Base-by-base conservation (phyloP, 768 basidiomycete genomes). In the Amanita rubescens region DNA sequence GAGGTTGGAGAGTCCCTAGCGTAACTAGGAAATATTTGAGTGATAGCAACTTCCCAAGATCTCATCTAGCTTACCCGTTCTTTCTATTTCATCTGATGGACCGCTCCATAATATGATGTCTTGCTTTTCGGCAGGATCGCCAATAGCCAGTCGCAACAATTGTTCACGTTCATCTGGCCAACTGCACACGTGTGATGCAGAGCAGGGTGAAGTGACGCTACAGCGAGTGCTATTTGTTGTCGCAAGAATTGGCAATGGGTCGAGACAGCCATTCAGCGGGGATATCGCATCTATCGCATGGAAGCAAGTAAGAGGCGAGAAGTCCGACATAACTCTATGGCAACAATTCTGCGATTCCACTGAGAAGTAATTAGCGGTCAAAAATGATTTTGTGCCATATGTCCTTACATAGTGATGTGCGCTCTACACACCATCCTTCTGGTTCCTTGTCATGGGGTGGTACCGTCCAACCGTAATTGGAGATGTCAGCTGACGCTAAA, bases 81-180 rank as follows among this genome's bases (percentile, higher is more conserved):
- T 79, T 68, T 75, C 77, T 1, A 93, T 72, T 66, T 90, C 88
- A 15, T 59, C 60, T 8, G 67, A 69, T 5, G 87, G 81, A 0
- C 91, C 91, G 54, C 76, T 82, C 88, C 90, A 94, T 2, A 93
- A 63, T 3, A 92, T 66, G 1, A 81, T 70, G 37, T 71, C 63
- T 32, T 74, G 49, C 45, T 47, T 56, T 47, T 43, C 55, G 50
- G n/a, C 49, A 57, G 32, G 43, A 53, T 35, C 54, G 58, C 32
- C 55, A 5, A 85, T 62, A 0, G 72, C 76, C 11, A 92, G 67
- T 45, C 88, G 74, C 25, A 88, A 58, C 2, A 91, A 71, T 19
- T 74, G 70, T 34, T 78, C 75, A 34, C 70, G 71, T n/a, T 50
- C 59, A 49, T 72, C 70, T 5, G 84, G 84, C 5, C 70, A 64